These are phyloP conservation scores for Amanita phalloides DNA, from an alignment of 768 basidiomycete genomes.

Conservation along the genomic window DNA sequence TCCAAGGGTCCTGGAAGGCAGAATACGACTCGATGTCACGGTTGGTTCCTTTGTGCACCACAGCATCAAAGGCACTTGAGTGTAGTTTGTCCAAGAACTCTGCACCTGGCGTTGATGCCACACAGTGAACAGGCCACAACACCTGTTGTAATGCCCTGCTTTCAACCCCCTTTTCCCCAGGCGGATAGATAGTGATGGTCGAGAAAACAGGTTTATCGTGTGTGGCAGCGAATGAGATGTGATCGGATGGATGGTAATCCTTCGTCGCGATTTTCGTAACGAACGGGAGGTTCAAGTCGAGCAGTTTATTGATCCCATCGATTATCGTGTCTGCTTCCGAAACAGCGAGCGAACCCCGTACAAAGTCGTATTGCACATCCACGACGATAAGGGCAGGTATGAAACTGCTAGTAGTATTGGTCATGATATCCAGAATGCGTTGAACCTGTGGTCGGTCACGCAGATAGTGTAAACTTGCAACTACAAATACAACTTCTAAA, in stretches of 20 bases:
- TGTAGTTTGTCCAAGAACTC: constrained; percentile 49
- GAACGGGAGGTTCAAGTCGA: constrained; percentile 39
- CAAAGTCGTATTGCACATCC: constrained; percentile 82
- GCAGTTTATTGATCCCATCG: constrained; percentile 41
- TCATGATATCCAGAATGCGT: background rate
- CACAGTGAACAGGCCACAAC: constrained; percentile 79
- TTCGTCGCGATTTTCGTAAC: constrained; percentile 39
- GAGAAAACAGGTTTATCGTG: constrained; percentile 25
- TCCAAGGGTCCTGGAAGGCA: constrained; percentile 60
- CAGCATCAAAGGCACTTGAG: constrained; percentile 25
- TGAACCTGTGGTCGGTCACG: background rate
- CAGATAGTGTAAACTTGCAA: no score
- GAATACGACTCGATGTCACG: constrained; percentile 66
- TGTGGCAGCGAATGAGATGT: constrained; percentile 62
- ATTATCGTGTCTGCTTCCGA: constrained; percentile 49
- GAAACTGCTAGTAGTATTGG: constrained; percentile 12
- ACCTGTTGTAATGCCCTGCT: constrained; percentile 32
- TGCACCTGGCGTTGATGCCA: constrained; percentile 47
- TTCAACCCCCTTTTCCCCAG: constrained; percentile 21
- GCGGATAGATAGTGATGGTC: constrained; percentile 31
- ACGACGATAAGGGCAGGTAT: constrained; percentile 55
- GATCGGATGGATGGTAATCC: constrained; percentile 48
- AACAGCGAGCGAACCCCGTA: constrained; percentile 65
- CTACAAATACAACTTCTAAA: no score
- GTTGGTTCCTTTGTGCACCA: constrained; percentile 47